Conservation (phyloP, 805 yeast species). For the Ogataea parapolymorpha region DNA sequence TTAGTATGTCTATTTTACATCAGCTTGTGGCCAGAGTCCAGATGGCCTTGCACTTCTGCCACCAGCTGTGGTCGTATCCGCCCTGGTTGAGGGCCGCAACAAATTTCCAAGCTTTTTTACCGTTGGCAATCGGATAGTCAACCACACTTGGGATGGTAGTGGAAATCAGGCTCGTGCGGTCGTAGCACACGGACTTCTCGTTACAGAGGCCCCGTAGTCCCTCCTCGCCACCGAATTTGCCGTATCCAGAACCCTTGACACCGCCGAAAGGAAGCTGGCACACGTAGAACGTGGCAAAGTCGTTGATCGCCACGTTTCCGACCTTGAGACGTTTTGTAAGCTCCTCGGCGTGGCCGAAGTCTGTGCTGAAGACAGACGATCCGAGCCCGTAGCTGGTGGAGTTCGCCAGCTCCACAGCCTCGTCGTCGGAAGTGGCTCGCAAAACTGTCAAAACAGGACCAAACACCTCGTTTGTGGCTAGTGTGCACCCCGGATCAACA, state of each 20-base stretch:
- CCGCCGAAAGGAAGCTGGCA: conserved; percentile 99
- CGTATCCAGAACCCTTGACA: conserved; percentile 87
- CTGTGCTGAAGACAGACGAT: conserved; percentile 79
- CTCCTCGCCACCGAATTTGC: conserved; percentile 97
- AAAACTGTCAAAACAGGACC: conserved; percentile 87
- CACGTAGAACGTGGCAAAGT: conserved; percentile 93
- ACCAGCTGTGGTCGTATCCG: conserved; percentile 72
- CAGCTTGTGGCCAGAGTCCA: conserved; percentile 50
- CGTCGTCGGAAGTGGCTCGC: conserved; percentile 61
- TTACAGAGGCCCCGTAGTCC: conserved; percentile 88
- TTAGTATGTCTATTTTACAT: conserved; percentile 6
- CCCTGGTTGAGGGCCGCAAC: conserved; percentile 78
- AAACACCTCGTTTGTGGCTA: conserved; percentile 89
- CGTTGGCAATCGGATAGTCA: conserved; percentile 86
- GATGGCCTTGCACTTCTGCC: conserved; percentile 62
- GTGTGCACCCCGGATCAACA: conserved; percentile 70
- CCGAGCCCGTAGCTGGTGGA: conserved; percentile 88
- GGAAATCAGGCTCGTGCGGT: conserved; percentile 71
- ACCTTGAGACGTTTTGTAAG: conserved; percentile 65
- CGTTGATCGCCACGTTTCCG: conserved; percentile 96
- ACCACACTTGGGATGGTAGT: conserved; percentile 83
- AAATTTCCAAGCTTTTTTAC: conserved; percentile 83
- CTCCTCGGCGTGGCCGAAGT: conserved; percentile 52
- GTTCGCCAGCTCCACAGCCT: conserved; percentile 78
- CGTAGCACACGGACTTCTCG: conserved; percentile 84